phyloP scores from a whole-genome alignment of 169 alveolate species.

The Eimeria mitis region DNA sequence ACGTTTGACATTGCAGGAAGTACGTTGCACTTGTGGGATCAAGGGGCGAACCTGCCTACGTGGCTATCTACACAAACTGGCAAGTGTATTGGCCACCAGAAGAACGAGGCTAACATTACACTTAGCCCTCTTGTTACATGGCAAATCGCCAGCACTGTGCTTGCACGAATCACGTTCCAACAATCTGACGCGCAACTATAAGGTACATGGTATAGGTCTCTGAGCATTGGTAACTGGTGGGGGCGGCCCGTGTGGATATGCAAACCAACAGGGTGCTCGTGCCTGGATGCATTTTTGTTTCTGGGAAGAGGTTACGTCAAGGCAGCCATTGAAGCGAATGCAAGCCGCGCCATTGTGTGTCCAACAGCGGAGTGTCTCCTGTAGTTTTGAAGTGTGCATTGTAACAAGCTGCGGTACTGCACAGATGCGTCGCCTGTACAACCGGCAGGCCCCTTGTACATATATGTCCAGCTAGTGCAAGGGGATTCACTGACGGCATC shows the following conservation, averaged over 20 bases:
- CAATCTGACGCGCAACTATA: neutral
- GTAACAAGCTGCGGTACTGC: neutral
- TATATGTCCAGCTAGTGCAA: too few species aligned
- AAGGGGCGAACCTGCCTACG: neutral
- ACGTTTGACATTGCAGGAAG: neutral
- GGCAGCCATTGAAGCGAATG: neutral
- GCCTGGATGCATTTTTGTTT: neutral
- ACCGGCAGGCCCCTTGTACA: too few species aligned
- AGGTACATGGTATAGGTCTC: neutral
- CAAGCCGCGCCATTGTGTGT: neutral
- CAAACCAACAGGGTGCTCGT: neutral
- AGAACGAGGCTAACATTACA: too few species aligned
- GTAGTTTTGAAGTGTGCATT: neutral
- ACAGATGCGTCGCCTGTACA: too few species aligned
- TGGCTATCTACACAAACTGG: neutral
- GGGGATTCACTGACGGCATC: too few species aligned
- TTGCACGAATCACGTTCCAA: neutral
- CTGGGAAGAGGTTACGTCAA: neutral
- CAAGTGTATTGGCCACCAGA: neutral
- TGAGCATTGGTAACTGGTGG: neutral
- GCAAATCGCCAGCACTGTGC: neutral
- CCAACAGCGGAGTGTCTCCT: neutral
- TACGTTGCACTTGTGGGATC: neutral
- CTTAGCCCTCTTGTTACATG: too few species aligned
- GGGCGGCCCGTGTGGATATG: neutral